Percentiles rank a stretch among this genome's conserved stretches.
phyloP scores from a whole-genome alignment of 345 rosid genomes.

The Viola odorata region DNA sequence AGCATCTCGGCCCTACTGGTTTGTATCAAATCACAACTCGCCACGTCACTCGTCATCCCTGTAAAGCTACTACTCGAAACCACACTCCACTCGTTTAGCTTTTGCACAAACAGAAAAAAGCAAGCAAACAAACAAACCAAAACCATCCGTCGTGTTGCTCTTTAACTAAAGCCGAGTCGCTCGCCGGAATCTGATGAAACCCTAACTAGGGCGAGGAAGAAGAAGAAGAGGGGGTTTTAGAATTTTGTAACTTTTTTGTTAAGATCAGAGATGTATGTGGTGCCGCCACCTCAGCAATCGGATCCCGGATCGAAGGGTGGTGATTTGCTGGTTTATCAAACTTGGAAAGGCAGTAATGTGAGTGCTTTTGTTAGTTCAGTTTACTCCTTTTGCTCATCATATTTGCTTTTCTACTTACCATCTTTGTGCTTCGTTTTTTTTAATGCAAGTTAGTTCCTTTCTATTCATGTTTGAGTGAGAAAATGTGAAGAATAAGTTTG shows the following conservation, averaged over 20 bases:
- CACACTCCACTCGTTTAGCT: neutral
- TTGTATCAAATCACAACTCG: neutral
- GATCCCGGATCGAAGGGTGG: constrained; percentile 51
- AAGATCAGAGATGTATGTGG: constrained; percentile 65
- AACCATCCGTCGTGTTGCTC: too few relatives aligned
- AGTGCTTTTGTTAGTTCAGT: neutral
- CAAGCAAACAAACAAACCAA: neutral
- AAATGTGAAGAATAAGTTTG: too few relatives aligned
- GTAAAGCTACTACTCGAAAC: neutral
- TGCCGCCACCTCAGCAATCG: constrained; percentile 79
- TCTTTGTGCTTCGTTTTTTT: neutral
- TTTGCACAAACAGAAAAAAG: neutral
- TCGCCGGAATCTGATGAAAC: constrained; percentile 7
- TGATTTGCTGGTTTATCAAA: constrained; percentile 25
- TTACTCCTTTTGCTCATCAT: neutral
- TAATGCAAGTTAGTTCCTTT: too few relatives aligned
- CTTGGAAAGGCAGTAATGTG: constrained; percentile 31
- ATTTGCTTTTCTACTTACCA: neutral
- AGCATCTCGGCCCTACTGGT: neutral
- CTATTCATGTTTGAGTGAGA: too few relatives aligned
- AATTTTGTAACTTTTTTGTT: neutral
- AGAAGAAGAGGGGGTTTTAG: neutral
- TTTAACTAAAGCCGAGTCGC: neutral
- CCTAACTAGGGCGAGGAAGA: neutral
- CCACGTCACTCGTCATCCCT: neutral